Base-by-base conservation (phyloP, 495 filamentous ascomycete genomes). In the Parathielavia appendiculata region DNA sequence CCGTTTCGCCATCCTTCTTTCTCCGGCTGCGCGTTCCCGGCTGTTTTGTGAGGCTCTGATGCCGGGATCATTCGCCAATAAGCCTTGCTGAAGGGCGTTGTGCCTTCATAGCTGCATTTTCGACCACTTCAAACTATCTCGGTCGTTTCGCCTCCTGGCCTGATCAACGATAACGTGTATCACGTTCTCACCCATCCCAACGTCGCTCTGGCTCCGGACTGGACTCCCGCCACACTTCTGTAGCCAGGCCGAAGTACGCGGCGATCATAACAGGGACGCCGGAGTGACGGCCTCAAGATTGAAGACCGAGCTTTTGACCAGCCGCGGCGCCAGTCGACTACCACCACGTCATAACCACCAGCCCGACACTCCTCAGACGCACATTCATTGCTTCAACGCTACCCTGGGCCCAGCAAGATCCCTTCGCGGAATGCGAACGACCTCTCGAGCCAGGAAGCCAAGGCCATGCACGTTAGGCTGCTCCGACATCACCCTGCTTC, bases 11-110 rank as follows among this genome's bases (percentile, higher is more conserved):
- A 60, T 56, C 20, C 59, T 40, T 46, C 44, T 52, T 55, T 63
- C 58, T 55, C 57, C 55, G 51, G 52, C 20, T 51, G 54, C 58
- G 57, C 47, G 46, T 52, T 51, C 43, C 50, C 62, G 54, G 62
- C 58, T 61, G 58, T 61, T 55, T 61, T 59, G 58, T 58, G 62
- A 57, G 62, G 62, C 62, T 64, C 58, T 61, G 58, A 55, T 58
- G 55, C 55, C 41, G 47, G 30, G 40, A 45, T 36, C n/a, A 39
- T 26, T 36, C 51, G 36, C 48, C 40, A 48, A 53, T 54, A 51
- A 50, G 44, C 58, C 41, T 30, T 53, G 5, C 17, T 51, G 46
- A 56, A 40, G 45, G 41, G 22, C 51, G 49, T 38, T 54, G 39
- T 52, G 36, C 43, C 47, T 38, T 34, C 48, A 10, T n/a, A 14